Base-by-base conservation (phyloP, 2,329 filamentous ascomycete genomes). In the Sporothrix mexicana region DNA sequence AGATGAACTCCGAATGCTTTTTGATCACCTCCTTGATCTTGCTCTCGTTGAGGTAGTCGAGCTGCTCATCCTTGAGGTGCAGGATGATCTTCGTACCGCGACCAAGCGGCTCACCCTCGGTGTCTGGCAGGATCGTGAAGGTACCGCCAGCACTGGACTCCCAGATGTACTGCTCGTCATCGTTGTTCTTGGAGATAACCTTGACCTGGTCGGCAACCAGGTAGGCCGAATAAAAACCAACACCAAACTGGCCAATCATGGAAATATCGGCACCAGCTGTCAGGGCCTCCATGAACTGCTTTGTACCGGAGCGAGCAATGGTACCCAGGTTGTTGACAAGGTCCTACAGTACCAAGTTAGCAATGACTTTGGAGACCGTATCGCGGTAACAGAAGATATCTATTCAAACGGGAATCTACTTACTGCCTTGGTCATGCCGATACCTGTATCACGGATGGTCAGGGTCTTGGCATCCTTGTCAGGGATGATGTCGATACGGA, bases 1-100 rank as follows among this genome's bases (percentile, higher is more conserved):
- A 98, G 88, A 99, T 99, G 90, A 99, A 99, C 88, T 99, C 96
- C 83, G 96, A 98, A 93, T 99, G 96, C 93, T 99, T 99, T 94
- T 98, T 98, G 89, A 99, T 95, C 78, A 99, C 95, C 90, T 99
- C 96, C 93, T 99, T 99, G 89, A 99, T 92, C 90, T 95, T 96
- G 89, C 89, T 89, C 92, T 99, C 96, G 86, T 98, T 97, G 78
- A 98, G 89, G 91, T 97, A 99, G 85, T 98, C 96, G 77, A 88
- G 88, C 90, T 99, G 96, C 91, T 99, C 96, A 80, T 99, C 96
- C 93, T 99, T 99, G 82, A 99, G 89, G 89, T 98, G 93, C 75
- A 99, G 94, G 85, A 98, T 91, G 84, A 99, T 97, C 91, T 97
- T 95, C 84, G 94, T 97, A 84, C 96, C 96, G 80, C 96, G 95